Base-by-base conservation (phyloP, 2,329 filamentous ascomycete genomes). In the Endoconidiophora polonica region DNA sequence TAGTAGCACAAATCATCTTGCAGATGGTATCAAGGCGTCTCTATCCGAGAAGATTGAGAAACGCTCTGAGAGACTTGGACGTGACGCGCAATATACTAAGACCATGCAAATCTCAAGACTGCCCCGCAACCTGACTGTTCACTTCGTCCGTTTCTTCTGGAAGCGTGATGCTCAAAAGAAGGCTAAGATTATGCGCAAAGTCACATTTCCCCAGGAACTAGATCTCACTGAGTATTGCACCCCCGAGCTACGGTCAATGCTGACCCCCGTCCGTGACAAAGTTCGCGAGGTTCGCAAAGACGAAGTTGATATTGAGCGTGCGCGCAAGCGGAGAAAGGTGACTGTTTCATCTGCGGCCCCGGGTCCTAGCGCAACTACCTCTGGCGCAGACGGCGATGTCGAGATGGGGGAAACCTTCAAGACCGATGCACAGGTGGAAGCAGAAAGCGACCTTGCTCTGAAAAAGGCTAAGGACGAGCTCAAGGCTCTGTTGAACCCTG, bases 131-230 rank as follows among this genome's bases (percentile, higher is more conserved):
- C 74, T 98, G 42, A 91, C 91, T 0, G 86, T 98, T 3, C 91
- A 98, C 65, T 94, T 98, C 63, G 85, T 98, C 51, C 86, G 91
- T 56, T 98, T 98, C 69, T 95, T 90, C 70, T 98, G 91, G 91
- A 90, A 94, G 62, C 79, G 83, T 44, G 86, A 94, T 57, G 87
- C 86, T 3, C 83, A 93, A 65, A 96, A 96, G 71, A 98, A 98
- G 73, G 88, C 90, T 57, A 98, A 98, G 74, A 98, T 98, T 59
- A 90, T 98, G 85, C 85, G 88, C 62, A 98, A 96, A 68, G 91
- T 98, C 52, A 90, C 86, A 0, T 98, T 98, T 62, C 90, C 90
- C 5, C 80, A 85, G 46, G 91, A 98, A 65, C 71, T 98, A 33
- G 91, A 98, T 60, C 79, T 86, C 38, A 80, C 94, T 20, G 91